phyloP scores from a whole-genome alignment of 2,329 filamentous ascomycete species.

The Arthroderma uncinatum region DNA sequence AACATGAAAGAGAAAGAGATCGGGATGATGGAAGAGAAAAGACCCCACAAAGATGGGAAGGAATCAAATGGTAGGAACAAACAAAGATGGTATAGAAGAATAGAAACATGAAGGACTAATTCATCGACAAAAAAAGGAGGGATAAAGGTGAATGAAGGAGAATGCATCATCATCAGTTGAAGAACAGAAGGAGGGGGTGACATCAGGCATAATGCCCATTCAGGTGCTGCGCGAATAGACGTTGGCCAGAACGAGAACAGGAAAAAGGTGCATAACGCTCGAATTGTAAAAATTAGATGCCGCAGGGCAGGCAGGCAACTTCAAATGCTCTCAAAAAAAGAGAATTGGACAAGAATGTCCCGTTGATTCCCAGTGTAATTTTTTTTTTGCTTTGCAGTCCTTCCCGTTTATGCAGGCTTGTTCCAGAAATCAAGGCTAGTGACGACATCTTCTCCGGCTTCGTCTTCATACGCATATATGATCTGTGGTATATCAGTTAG shows the following conservation, averaged over 20 bases:
- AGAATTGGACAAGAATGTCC: not conserved
- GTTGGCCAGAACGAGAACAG: not conserved
- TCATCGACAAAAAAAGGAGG: not conserved
- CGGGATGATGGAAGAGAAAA: not conserved
- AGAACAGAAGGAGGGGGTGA: not conserved
- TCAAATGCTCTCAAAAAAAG: conserved; percentile 4
- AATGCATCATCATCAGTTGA: conserved; percentile 2
- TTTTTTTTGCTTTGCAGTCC: conserved; percentile 7
- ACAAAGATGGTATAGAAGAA: conserved; percentile 1
- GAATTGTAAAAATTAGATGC: not conserved
- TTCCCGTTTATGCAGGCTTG: conserved; percentile 27
- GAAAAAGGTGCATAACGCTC: conserved; percentile 2
- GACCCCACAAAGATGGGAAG: not conserved
- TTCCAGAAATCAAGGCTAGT: conserved; percentile 96
- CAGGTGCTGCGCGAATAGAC: not conserved
- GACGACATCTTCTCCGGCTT: conserved; percentile 83
- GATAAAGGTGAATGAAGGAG: not conserved
- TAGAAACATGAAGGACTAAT: not conserved
- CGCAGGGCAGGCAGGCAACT: not conserved
- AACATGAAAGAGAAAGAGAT: not conserved
- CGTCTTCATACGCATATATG: conserved; percentile 93
- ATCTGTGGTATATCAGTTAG: conserved; percentile 49
- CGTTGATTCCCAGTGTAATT: not conserved
- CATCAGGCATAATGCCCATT: conserved; percentile 2
- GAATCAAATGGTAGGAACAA: not conserved